Percentiles rank a stretch among this genome's conserved stretches.
Conservation (phyloP, 2,329 filamentous ascomycete genomes). For the Beauveria bassiana region DNA sequence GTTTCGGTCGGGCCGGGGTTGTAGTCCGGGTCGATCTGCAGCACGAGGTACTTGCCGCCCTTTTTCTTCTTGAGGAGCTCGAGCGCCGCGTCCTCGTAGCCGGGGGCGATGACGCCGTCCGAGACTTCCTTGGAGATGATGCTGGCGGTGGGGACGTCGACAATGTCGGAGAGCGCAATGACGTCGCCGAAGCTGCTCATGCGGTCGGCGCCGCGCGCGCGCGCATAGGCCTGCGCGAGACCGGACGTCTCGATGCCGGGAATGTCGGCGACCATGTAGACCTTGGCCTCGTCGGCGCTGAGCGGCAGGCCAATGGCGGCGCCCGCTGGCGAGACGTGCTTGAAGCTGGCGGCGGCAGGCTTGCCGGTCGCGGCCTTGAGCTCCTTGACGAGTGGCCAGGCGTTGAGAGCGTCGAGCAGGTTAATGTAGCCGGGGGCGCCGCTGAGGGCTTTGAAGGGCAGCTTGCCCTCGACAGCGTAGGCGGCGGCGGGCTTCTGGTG, state of each 20-base stretch:
- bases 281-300: slow-evolving; percentile 81
- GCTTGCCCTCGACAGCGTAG: slow-evolving; percentile 60
- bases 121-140: slow-evolving; percentile 98
- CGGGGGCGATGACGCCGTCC: slow-evolving; percentile 89
- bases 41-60: slow-evolving; percentile 90
- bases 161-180: slow-evolving; percentile 84
- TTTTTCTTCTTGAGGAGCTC: slow-evolving; percentile 97
- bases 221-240: slow-evolving; percentile 90
- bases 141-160: slow-evolving; percentile 88
- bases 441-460: slow-evolving; percentile 92
- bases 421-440: slow-evolving; percentile 96
- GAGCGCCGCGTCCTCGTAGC: slow-evolving; percentile 76
- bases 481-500: slow-evolving; percentile 96
- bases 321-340: slow-evolving; percentile 95
- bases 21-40: slow-evolving; percentile 89
- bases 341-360: slow-evolving; percentile 94
- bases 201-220: slow-evolving; percentile 89
- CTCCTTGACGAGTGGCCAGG: slow-evolving; percentile 95
- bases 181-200: slow-evolving; percentile 99
- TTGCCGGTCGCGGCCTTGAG: slow-evolving; percentile 79
- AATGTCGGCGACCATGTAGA: slow-evolving; percentile 98
- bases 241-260: slow-evolving; percentile 76
- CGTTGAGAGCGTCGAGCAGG: slow-evolving; percentile 89
- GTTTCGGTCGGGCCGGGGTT: slow-evolving; percentile 73
- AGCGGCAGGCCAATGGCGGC: slow-evolving; percentile 89